Base-by-base conservation (phyloP, 2,329 filamentous ascomycete species). In the Beauveria caledonica region DNA sequence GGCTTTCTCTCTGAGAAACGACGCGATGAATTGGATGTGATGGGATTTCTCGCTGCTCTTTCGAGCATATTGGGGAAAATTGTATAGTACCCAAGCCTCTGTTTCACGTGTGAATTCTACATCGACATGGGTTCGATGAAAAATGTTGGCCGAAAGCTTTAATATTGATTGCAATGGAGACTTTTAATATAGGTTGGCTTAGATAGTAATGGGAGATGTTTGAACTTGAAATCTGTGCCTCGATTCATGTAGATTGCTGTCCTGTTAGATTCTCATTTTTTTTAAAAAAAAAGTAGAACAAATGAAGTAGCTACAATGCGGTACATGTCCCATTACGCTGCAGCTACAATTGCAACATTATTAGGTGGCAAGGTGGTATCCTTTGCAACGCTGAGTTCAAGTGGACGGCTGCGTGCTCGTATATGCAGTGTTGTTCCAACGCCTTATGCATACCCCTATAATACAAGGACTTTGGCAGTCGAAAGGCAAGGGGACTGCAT, bases 51-150 rank as follows among this genome's bases (percentile, higher is more conserved):
- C 15, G 27, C 19, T 52, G 27, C 48, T 59, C 39, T 53, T 46
- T 59, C 27, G 49, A 49, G 58, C 29, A 21, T 11, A 33, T 57
- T 46, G 45, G 27, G 29, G 29, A 52, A 58, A 48, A 52, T 57
- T 61, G 53, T 61, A 61, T 58, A 58, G 60, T 58, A 58, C 60
- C 53, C 53, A 57, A 52, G 60, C 48, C 21, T 58, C 39, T 51
- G 60, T 58, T 57, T 57, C 53, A 45, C 51, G 23, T 27, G 52
- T 45, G 45, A 33, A 54, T 40, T 55, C 39, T 52, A 46, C n/a
- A 59, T 51, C 48, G 23, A 59, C 15, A 23, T 57, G n/a, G 53
- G 46, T 27, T 45, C 17, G 21, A 49, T 60, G 58, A 39, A 54
- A 19, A 49, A 33, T 54, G 6, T 42, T 29, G 29, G 10, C 29